Percentiles rank a stretch among this genome's conserved stretches.
phyloP scores from a whole-genome alignment of 1,139 yeast genomes.

The Pichia sp. region DNA sequence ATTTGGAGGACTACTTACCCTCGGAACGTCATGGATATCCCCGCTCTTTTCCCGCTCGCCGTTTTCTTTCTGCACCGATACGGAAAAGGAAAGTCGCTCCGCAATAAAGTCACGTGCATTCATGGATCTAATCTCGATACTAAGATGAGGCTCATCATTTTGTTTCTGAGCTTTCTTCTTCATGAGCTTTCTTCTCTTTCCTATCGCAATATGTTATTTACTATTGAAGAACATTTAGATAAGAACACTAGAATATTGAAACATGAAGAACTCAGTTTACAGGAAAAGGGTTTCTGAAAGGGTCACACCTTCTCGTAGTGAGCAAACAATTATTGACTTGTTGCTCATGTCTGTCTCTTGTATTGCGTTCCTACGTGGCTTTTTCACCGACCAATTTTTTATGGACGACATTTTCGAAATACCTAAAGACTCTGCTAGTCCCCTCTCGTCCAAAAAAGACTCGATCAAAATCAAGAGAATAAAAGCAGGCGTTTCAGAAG shows the following conservation, averaged over 20 bases:
- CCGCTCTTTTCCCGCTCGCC: background rate
- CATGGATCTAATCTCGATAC: background rate
- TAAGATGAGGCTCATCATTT: background rate
- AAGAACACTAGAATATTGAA: background rate
- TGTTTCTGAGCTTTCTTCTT: background rate
- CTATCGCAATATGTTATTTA: too few species aligned
- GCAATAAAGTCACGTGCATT: background rate
- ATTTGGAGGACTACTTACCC: too few species aligned
- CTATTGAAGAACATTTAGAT: too few species aligned
- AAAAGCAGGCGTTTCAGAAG: slow-evolving; percentile 39
- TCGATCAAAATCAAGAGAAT: slow-evolving; percentile 44
- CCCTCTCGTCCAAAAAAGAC: slow-evolving; percentile 20
- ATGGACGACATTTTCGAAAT: slow-evolving; percentile 40
- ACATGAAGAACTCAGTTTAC: background rate
- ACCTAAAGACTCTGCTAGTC: background rate
- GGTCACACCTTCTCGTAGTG: slow-evolving; percentile 23
- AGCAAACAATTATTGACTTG: slow-evolving; percentile 41
- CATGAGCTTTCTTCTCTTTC: too few species aligned
- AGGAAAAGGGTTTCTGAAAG: slow-evolving; percentile 21
- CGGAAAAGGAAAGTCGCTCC: background rate
- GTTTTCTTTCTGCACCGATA: background rate
- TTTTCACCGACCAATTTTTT: slow-evolving; percentile 47
- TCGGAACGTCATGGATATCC: too few species aligned
- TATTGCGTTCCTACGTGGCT: slow-evolving; percentile 46
- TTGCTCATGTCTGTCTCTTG: slow-evolving; percentile 45